Conservation (phyloP, 2,329 filamentous ascomycete species). For the Pezicula rhizophila region DNA sequence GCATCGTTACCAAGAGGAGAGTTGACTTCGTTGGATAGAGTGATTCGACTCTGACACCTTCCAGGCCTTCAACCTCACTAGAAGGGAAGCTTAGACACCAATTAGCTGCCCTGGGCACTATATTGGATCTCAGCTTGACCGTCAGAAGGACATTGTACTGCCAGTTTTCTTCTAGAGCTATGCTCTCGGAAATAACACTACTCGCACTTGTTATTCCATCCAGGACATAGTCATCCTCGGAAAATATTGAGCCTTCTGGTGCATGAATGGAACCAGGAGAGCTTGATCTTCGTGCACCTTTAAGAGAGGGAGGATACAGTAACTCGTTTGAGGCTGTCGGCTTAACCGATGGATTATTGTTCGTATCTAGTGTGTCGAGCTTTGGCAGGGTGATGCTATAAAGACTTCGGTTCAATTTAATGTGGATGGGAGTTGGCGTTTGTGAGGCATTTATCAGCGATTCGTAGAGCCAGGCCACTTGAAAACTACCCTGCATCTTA, state of each 20-base stretch:
- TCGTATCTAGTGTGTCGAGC: background rate
- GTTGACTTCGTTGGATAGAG: conserved; percentile 1
- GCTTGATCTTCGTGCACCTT: background rate
- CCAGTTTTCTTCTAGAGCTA: background rate
- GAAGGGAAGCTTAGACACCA: background rate
- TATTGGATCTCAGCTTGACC: background rate
- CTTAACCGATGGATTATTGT: too few species aligned
- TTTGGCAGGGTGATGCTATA: background rate
- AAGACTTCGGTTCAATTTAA: conserved; percentile 1
- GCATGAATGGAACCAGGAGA: background rate
- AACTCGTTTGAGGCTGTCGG: background rate
- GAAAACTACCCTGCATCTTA: background rate
- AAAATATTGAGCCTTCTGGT: too few species aligned
- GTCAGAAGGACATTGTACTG: conserved; percentile 1
- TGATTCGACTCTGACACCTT: background rate
- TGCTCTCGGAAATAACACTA: too few species aligned
- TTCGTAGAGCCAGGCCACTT: background rate
- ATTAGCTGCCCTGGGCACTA: background rate
- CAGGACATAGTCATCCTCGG: too few species aligned
- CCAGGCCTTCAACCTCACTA: background rate
- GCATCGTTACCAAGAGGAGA: conserved; percentile 1
- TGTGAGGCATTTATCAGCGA: background rate
- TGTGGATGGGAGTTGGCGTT: background rate
- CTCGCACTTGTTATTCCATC: too few species aligned
- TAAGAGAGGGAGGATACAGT: background rate